Evolutionary conservation across 176 grass and related monocot genomes (phyloP).

Genomic region (Metroxylon sagu): DNA sequence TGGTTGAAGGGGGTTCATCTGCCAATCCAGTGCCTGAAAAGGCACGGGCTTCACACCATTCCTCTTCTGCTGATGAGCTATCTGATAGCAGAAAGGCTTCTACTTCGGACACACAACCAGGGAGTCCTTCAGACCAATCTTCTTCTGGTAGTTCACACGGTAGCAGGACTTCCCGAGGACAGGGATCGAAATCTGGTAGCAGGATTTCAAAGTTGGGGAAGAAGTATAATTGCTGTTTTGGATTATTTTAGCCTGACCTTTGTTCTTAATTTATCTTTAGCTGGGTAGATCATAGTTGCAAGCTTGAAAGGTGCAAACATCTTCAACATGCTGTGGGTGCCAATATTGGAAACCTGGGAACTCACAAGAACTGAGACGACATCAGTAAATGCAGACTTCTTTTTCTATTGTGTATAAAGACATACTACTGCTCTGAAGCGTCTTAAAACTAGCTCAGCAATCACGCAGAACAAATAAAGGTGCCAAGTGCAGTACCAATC

Average conservation of each 20-base stretch:
- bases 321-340: too few relatives aligned
- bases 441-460: too few relatives aligned
- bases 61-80: constrained; percentile 3
- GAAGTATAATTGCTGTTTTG: constrained; percentile 40
- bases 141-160: constrained; percentile 14
- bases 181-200: constrained; percentile 1
- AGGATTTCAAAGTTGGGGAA: constrained; percentile 37
- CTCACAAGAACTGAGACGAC: too few relatives aligned
- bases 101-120: not conserved
- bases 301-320: too few relatives aligned
- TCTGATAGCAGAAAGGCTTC: not conserved
- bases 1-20: not conserved
- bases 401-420: too few relatives aligned
- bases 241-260: constrained; percentile 14
- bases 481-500: too few relatives aligned
- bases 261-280: too few relatives aligned
- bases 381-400: too few relatives aligned
- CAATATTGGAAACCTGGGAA: too few relatives aligned
- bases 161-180: constrained; percentile 11
- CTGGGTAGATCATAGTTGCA: too few relatives aligned
- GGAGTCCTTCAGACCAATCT: constrained; percentile 14
- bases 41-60: constrained; percentile 11
- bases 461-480: too few relatives aligned
- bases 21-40: constrained; percentile 4
- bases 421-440: too few relatives aligned